These are phyloP conservation scores for Brassica incana DNA, from an alignment of 345 rosid genomes.

Conservation along the genomic window DNA sequence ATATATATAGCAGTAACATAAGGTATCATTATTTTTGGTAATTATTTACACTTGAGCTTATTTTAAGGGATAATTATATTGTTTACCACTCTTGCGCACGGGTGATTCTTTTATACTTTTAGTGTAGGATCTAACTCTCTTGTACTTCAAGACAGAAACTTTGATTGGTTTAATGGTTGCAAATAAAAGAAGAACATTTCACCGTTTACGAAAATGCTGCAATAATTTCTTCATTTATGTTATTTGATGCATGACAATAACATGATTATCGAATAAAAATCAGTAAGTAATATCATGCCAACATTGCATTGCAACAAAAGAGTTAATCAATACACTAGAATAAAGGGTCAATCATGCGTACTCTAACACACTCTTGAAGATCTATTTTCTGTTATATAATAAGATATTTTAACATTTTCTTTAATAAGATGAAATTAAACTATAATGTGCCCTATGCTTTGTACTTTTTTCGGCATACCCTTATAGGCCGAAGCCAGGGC, in stretches of 20 bases:
- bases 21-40: slow-evolving; percentile 19
- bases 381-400: slow-evolving; percentile 2
- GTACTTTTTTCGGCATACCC: slow-evolving; percentile 18
- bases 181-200: slow-evolving; percentile 35
- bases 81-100: slow-evolving; percentile 36
- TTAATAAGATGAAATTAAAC: slow-evolving; percentile 19
- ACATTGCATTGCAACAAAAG: slow-evolving; percentile 21
- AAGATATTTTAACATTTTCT: neutral
- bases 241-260: slow-evolving; percentile 31
- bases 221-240: slow-evolving; percentile 7
- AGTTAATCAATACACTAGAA: slow-evolving; percentile 15
- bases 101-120: slow-evolving; percentile 28
- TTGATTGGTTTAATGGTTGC: slow-evolving; percentile 30
- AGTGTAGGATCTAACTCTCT: slow-evolving; percentile 20
- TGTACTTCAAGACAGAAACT: slow-evolving; percentile 34
- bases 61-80: slow-evolving; percentile 24
- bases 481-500: slow-evolving; percentile 11
- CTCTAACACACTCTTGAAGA: slow-evolving; percentile 35
- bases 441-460: slow-evolving; percentile 18
- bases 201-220: slow-evolving; percentile 21
- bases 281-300: slow-evolving; percentile 29
- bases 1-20: slow-evolving; percentile 29
- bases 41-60: slow-evolving; percentile 34
- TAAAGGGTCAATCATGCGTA: slow-evolving; percentile 32
- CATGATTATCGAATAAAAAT: slow-evolving; percentile 14